Evolutionary conservation across 1,284 basidiomycete genomes (phyloP).

Genomic region (Stygiomarasmius scandens): DNA sequence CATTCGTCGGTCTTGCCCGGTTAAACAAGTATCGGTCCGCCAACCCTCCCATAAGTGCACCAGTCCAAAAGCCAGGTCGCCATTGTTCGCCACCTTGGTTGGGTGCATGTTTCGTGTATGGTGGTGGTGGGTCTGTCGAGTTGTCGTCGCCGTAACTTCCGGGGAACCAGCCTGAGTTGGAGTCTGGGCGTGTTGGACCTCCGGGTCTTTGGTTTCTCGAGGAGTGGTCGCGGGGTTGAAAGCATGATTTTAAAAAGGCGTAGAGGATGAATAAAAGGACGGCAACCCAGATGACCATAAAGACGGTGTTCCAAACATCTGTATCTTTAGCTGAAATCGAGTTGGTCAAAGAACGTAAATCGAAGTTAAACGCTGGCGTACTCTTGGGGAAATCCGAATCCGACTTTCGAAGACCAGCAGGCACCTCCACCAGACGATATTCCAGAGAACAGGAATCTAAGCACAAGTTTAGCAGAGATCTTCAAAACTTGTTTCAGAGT

Average conservation of each 20-base stretch:
- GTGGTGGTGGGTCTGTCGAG: conserved; percentile 66
- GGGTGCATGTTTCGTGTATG: conserved; percentile 60
- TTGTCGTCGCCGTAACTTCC: conserved; percentile 43
- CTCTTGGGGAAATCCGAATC: conserved; percentile 28
- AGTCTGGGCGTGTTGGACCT: conserved; percentile 29
- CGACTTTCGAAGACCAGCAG: conserved; percentile 45
- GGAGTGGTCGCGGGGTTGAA: conserved; percentile 30
- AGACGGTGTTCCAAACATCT: conserved; percentile 46
- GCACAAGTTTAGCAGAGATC: neutral
- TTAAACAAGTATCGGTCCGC: conserved; percentile 51
- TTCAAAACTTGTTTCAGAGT: neutral
- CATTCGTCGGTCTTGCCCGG: conserved; percentile 21
- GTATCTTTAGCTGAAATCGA: conserved; percentile 35
- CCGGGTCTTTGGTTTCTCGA: conserved; percentile 2
- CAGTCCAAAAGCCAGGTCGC: conserved; percentile 82
- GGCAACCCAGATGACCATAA: conserved; percentile 58
- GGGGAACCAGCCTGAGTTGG: conserved; percentile 50
- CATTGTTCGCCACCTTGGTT: conserved; percentile 36
- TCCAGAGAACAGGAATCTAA: conserved; percentile 83
- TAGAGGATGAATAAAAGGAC: conserved; percentile 60
- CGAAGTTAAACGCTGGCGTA: conserved; percentile 8
- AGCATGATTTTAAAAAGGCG: conserved; percentile 56
- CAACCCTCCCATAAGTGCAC: conserved; percentile 68
- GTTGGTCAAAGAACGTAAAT: neutral
- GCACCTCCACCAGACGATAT: conserved; percentile 75